A percentile compares a stretch with the other conserved stretches of the same genome.
phyloP scores from a whole-genome alignment of 1,284 basidiomycete species.

The Apiotrichum akiyoshidainum region DNA sequence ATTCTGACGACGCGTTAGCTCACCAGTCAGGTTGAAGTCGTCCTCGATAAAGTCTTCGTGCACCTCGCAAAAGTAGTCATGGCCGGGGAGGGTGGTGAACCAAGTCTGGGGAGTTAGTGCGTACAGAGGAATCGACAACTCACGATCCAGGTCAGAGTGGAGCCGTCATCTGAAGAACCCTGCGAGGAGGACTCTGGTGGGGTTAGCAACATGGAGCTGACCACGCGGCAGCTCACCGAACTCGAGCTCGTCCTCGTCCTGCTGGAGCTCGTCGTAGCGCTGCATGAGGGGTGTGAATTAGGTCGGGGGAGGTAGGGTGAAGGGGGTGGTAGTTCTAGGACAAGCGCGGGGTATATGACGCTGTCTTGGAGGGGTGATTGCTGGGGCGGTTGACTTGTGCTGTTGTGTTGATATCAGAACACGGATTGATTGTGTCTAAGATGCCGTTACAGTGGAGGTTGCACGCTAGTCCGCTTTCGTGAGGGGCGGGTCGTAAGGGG shows the following conservation, averaged over 20 bases:
- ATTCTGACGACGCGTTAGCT: not conserved
- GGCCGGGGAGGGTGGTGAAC: conserved; percentile 97
- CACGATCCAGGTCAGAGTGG: conserved; percentile 52
- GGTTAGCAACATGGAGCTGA: not conserved
- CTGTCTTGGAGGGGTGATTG: too few species aligned
- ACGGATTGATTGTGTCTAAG: too few species aligned
- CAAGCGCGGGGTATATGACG: too few species aligned
- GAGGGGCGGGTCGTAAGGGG: too few species aligned
- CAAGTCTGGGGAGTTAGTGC: conserved; percentile 54
- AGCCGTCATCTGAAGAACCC: conserved; percentile 49
- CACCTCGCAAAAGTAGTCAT: conserved; percentile 98
- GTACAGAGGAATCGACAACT: conserved; percentile 12
- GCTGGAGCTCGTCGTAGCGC: conserved; percentile 30
- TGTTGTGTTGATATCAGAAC: too few species aligned
- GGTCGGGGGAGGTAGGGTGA: not conserved
- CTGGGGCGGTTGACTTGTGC: too few species aligned
- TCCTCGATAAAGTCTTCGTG: conserved; percentile 99
- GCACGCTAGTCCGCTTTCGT: too few species aligned
- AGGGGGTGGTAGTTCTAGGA: not conserved
- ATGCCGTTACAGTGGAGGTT: too few species aligned
- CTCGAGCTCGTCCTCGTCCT: conserved; percentile 41
- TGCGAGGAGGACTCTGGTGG: conserved; percentile 46
- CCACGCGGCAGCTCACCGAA: conserved; percentile 28
- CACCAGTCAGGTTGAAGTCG: conserved; percentile 89
- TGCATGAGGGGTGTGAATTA: not conserved